These are phyloP conservation scores for Oryza glumipatula DNA, from an alignment of 176 grass and related monocot genomes.

Conservation along the genomic window DNA sequence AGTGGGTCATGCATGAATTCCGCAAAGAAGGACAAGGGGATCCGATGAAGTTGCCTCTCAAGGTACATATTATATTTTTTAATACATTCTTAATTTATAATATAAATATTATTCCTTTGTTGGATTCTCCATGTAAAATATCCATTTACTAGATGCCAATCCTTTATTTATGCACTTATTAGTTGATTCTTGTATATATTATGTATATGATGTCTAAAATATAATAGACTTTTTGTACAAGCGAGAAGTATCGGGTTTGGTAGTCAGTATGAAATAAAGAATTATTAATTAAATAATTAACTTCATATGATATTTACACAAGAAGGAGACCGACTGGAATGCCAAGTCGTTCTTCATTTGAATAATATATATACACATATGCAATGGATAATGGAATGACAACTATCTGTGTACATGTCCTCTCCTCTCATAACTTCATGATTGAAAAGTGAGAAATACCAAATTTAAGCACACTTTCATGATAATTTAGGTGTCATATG, in stretches of 20 bases:
- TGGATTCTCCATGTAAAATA: not conserved
- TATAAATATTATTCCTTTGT: not conserved
- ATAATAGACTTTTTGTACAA: not conserved
- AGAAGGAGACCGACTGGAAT: not conserved
- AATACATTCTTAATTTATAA: not conserved
- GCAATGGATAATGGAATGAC: slow-evolving; percentile 29
- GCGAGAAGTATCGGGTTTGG: not conserved
- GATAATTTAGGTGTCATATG: not conserved
- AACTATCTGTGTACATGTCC: slow-evolving; percentile 13
- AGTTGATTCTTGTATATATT: not conserved
- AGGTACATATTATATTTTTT: slow-evolving; percentile 40
- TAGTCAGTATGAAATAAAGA: not conserved
- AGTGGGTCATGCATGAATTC: slow-evolving; percentile 99
- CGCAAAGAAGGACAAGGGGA: slow-evolving; percentile 64
- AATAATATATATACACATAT: slow-evolving; percentile 7
- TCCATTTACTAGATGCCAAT: not conserved
- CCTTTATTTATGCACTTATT: not conserved
- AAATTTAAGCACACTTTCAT: not conserved
- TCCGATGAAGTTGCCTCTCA: slow-evolving; percentile 49
- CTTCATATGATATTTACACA: slow-evolving; percentile 8
- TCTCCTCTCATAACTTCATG: slow-evolving; percentile 5
- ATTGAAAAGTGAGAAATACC: not conserved
- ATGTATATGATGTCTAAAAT: not conserved
- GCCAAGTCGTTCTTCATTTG: not conserved
- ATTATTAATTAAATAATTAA: not conserved